Percentiles rank a stretch among this genome's conserved stretches.
These are phyloP conservation scores for Calycina herbarum DNA, from an alignment of 2,329 filamentous ascomycete species.

Conservation along the genomic window DNA sequence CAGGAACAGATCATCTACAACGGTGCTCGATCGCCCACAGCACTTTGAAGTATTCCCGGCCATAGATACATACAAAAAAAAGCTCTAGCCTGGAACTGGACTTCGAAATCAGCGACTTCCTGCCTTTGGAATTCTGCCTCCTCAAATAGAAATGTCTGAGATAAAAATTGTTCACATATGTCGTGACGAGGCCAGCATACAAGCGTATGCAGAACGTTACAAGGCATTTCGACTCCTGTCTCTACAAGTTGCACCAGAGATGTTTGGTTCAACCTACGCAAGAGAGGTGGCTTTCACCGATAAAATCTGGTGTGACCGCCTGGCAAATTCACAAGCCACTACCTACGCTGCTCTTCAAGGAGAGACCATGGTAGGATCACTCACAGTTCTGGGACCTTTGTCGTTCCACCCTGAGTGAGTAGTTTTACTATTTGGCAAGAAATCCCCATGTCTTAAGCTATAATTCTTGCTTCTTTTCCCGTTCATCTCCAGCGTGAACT, in stretches of 20 bases:
- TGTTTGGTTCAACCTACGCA: constrained; percentile 43
- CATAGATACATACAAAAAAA: not conserved
- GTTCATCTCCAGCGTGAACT: not conserved
- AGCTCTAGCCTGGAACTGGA: no score
- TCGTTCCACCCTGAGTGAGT: constrained; percentile 24
- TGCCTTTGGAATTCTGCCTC: no score
- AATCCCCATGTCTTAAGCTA: not conserved
- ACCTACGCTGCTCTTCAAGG: constrained; percentile 39
- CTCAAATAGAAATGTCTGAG: not conserved
- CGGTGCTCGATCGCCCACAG: not conserved
- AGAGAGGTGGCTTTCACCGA: constrained; percentile 41
- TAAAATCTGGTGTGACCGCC: constrained; percentile 40
- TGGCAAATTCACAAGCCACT: constrained; percentile 39
- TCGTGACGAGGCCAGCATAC: constrained; percentile 28
- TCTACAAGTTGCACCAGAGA: constrained; percentile 32
- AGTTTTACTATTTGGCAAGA: not conserved
- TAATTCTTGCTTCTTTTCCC: not conserved
- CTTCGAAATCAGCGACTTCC: no score
- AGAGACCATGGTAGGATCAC: constrained; percentile 36
- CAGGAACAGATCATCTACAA: not conserved
- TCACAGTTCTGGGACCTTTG: constrained; percentile 39
- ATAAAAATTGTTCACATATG: constrained; percentile 31
- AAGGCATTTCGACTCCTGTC: constrained; percentile 33
- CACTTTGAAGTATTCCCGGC: not conserved
- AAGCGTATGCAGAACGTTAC: constrained; percentile 25